Base-by-base conservation (phyloP, 2,329 filamentous ascomycete genomes). In the Fusarium sp. region DNA sequence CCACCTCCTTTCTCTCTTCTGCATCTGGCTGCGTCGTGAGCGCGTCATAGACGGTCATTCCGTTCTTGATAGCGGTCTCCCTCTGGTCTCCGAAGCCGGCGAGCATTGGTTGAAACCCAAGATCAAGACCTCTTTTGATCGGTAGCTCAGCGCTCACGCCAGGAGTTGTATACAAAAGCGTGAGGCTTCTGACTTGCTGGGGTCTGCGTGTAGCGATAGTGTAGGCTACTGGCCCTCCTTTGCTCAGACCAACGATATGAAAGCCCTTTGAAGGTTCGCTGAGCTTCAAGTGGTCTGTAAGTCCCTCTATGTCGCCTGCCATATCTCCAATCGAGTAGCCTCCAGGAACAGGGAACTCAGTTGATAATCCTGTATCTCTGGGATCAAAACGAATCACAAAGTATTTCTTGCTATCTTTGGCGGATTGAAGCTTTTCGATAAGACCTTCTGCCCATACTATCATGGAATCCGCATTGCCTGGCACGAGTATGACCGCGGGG, bases 311-410 rank as follows among this genome's bases (percentile, higher is more conserved):
- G 15, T 79, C 77, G 5, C 60, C 53, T 13, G 70, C 75, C 77
- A 79, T 76, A 18, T 77, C 76, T 8, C 37, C 20, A 15, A 79
- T 64, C 4, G 70, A 73, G 49, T 80, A 80, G 17, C 73, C 74
- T 6, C 50, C 57, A 0, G 71, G 65, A 3, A 69, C 71, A 2
- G 74, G 54, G 42, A 78, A 79, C 42, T 75, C 72, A 5, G 70
- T 76, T 0, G 76, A 77, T 0, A 73, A 55, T 2, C 76, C 75
- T 2, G 76, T 76, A 23, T 77, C 76, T 32, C 74, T 67, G 3
- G 69, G 69, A 32, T 77, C 76, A 20, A 67, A 77, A 17, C 74
- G 75, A 7, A 77, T 33, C 5, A 77, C 13, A 12, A 61, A 77
- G 20, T 61, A 68, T 4, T 42, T 66, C n/a, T 30, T 53, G 40